Percentiles rank a stretch among this genome's conserved stretches.
These are phyloP conservation scores for Amoeboaphelidium protococcarum DNA, from an alignment of 371 early-diverging fungal genomes.

Conservation along the genomic window DNA sequence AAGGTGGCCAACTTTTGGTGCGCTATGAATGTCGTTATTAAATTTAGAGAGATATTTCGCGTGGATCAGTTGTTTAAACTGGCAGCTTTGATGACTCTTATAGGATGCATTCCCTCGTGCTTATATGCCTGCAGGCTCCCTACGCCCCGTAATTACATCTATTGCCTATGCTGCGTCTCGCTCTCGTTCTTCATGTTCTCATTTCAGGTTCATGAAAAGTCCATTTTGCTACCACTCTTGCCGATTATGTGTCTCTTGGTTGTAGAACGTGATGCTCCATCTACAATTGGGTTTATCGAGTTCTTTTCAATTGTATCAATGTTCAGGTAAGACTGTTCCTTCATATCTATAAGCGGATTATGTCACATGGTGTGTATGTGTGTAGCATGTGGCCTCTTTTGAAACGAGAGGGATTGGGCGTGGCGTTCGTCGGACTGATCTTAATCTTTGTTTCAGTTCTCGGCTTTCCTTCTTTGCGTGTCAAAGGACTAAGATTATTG, in stretches of 20 bases:
- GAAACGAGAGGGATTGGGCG: conserved; percentile 29
- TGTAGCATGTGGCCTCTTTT: conserved; percentile 66
- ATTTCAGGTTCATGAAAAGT: conserved; percentile 93
- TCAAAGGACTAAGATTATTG: background rate
- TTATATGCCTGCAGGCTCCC: conserved; percentile 16
- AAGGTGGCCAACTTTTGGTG: conserved; percentile 95
- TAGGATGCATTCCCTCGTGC: too few relatives aligned
- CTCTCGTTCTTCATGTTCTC: conserved; percentile 75
- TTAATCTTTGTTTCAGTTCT: conserved; percentile 19
- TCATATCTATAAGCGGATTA: background rate
- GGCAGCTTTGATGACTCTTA: too few relatives aligned
- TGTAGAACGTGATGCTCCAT: conserved; percentile 26
- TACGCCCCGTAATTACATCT: conserved; percentile 18
- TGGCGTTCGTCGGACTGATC: conserved; percentile 22
- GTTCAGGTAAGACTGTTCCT: conserved; percentile 26
- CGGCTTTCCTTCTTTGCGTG: conserved; percentile 4
- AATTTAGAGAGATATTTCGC: conserved; percentile 34
- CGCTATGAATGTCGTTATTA: conserved; percentile 50
- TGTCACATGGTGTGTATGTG: background rate
- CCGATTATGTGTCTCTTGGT: conserved; percentile 42
- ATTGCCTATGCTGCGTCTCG: conserved; percentile 36
- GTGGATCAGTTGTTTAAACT: conserved; percentile 29
- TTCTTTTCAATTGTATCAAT: conserved; percentile 52
- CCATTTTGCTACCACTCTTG: conserved; percentile 53
- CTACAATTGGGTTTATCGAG: conserved; percentile 14